Conservation (phyloP, 1,284 basidiomycete species). For the Cerrena zonata region DNA sequence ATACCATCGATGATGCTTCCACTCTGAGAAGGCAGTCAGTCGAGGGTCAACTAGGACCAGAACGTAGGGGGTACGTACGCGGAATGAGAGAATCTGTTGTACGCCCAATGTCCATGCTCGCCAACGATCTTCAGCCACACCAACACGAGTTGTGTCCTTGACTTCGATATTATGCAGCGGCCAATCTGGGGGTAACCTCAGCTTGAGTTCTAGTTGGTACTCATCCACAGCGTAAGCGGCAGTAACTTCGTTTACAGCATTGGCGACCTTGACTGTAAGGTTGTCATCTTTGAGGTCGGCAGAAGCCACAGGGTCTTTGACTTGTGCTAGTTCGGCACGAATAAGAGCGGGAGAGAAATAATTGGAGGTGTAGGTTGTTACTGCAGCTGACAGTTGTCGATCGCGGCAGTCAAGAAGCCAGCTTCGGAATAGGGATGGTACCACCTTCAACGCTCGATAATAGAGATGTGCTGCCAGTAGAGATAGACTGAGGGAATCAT, state of each 20-base stretch:
- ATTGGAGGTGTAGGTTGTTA: slow-evolving; percentile 77
- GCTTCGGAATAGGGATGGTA: slow-evolving; percentile 77
- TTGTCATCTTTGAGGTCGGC: slow-evolving; percentile 77
- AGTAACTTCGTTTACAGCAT: slow-evolving; percentile 68
- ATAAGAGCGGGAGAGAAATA: slow-evolving; percentile 91
- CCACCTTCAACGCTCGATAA: slow-evolving; percentile 74
- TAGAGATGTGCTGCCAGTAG: slow-evolving; percentile 86
- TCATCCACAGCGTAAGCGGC: slow-evolving; percentile 89
- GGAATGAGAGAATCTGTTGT: slow-evolving; percentile 85
- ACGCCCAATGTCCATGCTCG: slow-evolving; percentile 90
- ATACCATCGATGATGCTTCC: slow-evolving; percentile 88
- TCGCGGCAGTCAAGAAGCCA: slow-evolving; percentile 90
- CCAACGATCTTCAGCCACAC: slow-evolving; percentile 89
- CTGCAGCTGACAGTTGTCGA: slow-evolving; percentile 72
- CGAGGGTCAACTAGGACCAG: slow-evolving; percentile 2
- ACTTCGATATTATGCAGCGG: slow-evolving; percentile 88
- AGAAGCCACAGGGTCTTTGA: slow-evolving; percentile 61
- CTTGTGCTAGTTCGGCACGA: slow-evolving; percentile 71
- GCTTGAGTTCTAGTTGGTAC: slow-evolving; percentile 84
- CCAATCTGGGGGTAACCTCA: slow-evolving; percentile 87
- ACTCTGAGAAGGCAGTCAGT: slow-evolving; percentile 50
- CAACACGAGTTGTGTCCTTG: slow-evolving; percentile 78
- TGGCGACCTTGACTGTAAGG: slow-evolving; percentile 71
- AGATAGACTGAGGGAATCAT: slow-evolving; percentile 57
- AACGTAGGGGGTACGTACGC: slow-evolving; percentile 46